Conservation (phyloP, 208 protist species). For the Crithidia bombi region DNA sequence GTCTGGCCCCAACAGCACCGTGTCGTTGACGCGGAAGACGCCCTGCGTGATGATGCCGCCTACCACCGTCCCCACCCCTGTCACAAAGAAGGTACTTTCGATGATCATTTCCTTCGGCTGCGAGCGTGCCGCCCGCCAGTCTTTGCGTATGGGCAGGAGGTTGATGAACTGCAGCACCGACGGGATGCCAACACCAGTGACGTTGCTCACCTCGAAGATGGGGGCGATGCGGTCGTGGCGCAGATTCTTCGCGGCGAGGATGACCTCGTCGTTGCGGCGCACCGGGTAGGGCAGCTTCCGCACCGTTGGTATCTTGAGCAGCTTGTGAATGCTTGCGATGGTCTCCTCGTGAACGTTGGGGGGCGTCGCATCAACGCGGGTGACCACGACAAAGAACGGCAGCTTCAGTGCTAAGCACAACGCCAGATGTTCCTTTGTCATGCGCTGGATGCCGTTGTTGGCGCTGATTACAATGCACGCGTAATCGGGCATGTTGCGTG, state of each 20-base stretch:
- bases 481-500: constrained; percentile 96
- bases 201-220: constrained; percentile 95
- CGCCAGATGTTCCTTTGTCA: constrained; percentile 97
- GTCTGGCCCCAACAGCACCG: constrained; percentile 95
- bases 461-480: constrained; percentile 93
- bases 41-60: constrained; percentile 94
- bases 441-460: constrained; percentile 94
- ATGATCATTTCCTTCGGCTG: constrained; percentile 91
- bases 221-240: constrained; percentile 84
- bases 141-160: constrained; percentile 87
- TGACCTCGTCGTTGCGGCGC: constrained; percentile 88
- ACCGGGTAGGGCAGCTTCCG: constrained; percentile 94
- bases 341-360: constrained; percentile 92
- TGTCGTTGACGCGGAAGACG: constrained; percentile 90
- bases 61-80: constrained; percentile 96
- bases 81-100: constrained; percentile 93
- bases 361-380: constrained; percentile 96
- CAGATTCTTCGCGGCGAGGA: constrained; percentile 94
- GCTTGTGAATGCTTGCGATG: constrained; percentile 81
- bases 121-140: constrained; percentile 80
- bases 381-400: constrained; percentile 96
- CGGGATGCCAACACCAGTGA: constrained; percentile 93
- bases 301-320: constrained; percentile 95
- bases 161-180: constrained; percentile 91
- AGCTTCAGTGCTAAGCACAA: constrained; percentile 96